Conservation (phyloP, 140 eudicot species). For the Stevia rebaudiana region DNA sequence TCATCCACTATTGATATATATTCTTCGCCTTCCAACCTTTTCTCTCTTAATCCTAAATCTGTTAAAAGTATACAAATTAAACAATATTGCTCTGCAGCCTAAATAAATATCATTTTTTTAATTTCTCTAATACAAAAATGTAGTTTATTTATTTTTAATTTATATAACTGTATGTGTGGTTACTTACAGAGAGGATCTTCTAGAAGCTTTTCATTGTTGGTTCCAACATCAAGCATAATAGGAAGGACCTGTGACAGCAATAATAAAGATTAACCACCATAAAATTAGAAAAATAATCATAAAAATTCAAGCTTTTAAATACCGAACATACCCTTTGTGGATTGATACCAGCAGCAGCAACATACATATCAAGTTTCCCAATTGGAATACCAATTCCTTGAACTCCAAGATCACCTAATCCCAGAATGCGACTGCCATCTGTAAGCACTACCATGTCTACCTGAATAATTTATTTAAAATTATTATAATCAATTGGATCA, state of each 20-base stretch:
- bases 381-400: constrained; percentile 99
- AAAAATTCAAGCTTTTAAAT: constrained; percentile 11
- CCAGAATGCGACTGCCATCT: constrained; percentile 99
- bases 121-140: background rate
- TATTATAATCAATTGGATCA: background rate
- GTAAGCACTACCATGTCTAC: constrained; percentile 98
- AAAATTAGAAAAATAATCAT: constrained; percentile 8
- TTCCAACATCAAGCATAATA: constrained; percentile 98
- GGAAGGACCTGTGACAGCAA: constrained; percentile 65
- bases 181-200: constrained; percentile 87
- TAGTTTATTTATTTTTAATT: background rate
- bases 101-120: background rate
- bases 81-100: background rate
- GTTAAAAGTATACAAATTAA: constrained; percentile 27
- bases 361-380: constrained; percentile 98
- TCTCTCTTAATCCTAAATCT: constrained; percentile 93
- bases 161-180: background rate
- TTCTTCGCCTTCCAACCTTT: constrained; percentile 96
- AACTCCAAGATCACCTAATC: constrained; percentile 98
- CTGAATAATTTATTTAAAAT: constrained; percentile 38
- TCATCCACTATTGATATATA: constrained; percentile 84
- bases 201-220: constrained; percentile 91
- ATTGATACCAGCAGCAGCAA: constrained; percentile 99
- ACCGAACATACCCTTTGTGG: constrained; percentile 74
- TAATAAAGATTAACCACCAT: constrained; percentile 13